Base-by-base conservation (phyloP, 495 filamentous ascomycete genomes). In the Xylaria grammica region DNA sequence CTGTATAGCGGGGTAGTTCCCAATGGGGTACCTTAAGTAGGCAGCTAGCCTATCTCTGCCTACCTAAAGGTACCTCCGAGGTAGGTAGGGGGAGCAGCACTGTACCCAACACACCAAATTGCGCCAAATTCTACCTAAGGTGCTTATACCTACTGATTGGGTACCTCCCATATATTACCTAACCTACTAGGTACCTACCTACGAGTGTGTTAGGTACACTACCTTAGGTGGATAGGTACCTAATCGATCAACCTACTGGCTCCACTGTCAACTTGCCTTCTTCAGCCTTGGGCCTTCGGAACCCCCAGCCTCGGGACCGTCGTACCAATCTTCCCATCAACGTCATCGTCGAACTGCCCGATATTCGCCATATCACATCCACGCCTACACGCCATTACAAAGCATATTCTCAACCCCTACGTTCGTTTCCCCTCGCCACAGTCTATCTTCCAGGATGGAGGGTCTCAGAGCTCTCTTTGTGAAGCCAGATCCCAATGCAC, bases 401-500 rank as follows among this genome's bases (percentile, higher is more conserved):
- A 40, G 45, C 40, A 26, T 62, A 20, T 45, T 27, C 9, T 26
- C 52, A 17, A n/a, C 26, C 17, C 27, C n/a, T 17, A 17, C n/a
- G 26, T 7, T 19, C 19, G 8, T 24, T 5, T 20, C 29, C 27
- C 15, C 22, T 30, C 4, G 20, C 38, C 42, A 50, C 50, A 30
- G 40, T 6, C 50, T 46, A 40, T 44, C 32, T 51, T 24, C 67
- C 66, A 78, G 67, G 69, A 99, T 99, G 95, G 91, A 98, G 79
- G 82, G 91, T 29, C 77, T 98, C 75, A 92, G 88, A 74, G 82
- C 88, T 42, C 87, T 97, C 71, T 95, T 98, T 81, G 94, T 87
- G 78, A 94, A 91, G 75, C 95, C 96, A 24, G 92, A 95, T 77
- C 96, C 95, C 48, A 88, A 94, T 75, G 89, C 86, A 36, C 95